A percentile compares a stretch with the other conserved stretches of the same genome.
Conservation (phyloP, 2,329 filamentous ascomycete species). For the Epichloe elymi region DNA sequence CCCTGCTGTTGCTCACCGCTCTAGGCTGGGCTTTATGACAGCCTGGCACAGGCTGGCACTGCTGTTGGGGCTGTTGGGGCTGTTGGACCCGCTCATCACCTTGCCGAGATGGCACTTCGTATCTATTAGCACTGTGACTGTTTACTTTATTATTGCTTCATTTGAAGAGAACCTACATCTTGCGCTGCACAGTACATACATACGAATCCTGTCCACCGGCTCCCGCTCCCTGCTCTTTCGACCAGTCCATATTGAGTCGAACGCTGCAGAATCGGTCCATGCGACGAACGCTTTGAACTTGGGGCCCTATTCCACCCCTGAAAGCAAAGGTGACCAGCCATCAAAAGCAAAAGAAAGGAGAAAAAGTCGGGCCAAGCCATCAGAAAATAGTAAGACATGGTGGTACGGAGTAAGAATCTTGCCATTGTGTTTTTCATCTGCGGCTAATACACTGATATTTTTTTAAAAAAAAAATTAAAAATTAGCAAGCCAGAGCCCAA, state of each 20-base stretch:
- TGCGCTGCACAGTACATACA: background rate
- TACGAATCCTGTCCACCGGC: background rate
- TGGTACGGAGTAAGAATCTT: no score
- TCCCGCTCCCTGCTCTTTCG: no score
- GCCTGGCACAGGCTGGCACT: no score
- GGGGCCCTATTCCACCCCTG: no score
- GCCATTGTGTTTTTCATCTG: no score
- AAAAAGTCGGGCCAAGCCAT: background rate
- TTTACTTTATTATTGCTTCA: constrained; percentile 4
- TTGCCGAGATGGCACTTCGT: constrained; percentile 1
- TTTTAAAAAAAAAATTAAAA: no score
- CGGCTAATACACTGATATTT: no score
- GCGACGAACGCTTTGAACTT: no score
- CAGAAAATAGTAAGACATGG: background rate
- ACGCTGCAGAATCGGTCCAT: no score
- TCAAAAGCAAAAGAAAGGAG: background rate
- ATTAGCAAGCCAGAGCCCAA: no score
- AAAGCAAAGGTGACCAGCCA: background rate
- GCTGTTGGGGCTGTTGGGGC: background rate
- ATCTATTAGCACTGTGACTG: constrained; percentile 1
- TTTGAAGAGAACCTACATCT: constrained; percentile 3
- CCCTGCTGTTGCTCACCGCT: constrained; percentile 4
- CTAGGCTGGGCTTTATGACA: no score
- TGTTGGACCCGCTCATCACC: background rate
- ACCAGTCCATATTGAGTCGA: no score